Base-by-base conservation (phyloP, 2,329 filamentous ascomycete species). In the Venturia pyrina region DNA sequence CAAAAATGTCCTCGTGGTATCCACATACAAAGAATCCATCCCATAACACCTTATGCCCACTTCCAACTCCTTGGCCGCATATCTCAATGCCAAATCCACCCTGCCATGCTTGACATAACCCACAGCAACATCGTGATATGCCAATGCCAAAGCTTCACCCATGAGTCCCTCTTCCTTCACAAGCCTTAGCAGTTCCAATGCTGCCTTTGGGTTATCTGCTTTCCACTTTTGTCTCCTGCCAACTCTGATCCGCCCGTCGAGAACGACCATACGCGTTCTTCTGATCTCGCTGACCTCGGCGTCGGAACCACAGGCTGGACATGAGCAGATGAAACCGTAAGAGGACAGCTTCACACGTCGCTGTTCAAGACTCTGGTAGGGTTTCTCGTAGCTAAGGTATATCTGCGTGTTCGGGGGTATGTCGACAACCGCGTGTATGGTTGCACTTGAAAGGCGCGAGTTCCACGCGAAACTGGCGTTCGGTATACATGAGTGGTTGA, bases 91-190 rank as follows among this genome's bases (percentile, higher is more conserved):
- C 40, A 67, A 11, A 61, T 70, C 69, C 44, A 68, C 7, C 19
- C 68, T 66, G 13, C 69, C 69, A 68, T 68, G 40, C 50, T 64
- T 69, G 43, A 62, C 60, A 68, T 68, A 70, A 5, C 69, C 69
- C 2, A 62, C 59, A n/a, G 69, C 67, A 50, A 67, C 69, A 44
- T 70, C 69, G 63, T 70, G 69, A 61, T 69, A 69, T 43, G 69
- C 69, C 48, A 70, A 50, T 1, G 68, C 69, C 43, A 70, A 57
- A n/a, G 69, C 69, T 48, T 70, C 69, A 11, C 69, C 69, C 37
- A 70, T 66, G 43, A 70, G 60, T 5, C 69, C 69, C 50, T 70
- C 69, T 44, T 70, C 69, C 40, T 67, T 67, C 6, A 70, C 61
- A 32, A 70, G 46, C 43, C 48, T 66, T 11, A 68, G 46, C 41